Conservation (phyloP, 2,329 filamentous ascomycete genomes). For the Botrytis deweyae region DNA sequence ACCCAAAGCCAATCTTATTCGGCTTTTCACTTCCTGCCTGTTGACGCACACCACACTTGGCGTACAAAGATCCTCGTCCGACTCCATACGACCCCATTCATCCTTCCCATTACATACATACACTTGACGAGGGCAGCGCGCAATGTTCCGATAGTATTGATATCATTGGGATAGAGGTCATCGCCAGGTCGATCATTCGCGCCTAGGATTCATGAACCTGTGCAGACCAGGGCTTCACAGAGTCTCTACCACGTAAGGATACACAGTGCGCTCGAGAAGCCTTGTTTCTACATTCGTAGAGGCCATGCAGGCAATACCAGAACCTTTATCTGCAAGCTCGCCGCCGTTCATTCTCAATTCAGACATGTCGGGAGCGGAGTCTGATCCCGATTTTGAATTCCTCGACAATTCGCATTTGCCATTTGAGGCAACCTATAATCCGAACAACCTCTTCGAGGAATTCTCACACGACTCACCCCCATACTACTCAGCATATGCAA, state of each 20-base stretch:
- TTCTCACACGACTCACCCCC: constrained; percentile 32
- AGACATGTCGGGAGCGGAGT: constrained; percentile 40
- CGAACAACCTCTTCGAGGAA: constrained; percentile 39
- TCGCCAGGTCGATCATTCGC: background rate
- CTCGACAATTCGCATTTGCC: constrained; percentile 38
- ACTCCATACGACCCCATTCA: constrained; percentile 3
- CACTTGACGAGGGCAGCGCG: background rate
- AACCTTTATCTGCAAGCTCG: constrained; percentile 36
- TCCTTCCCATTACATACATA: background rate
- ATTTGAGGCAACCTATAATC: constrained; percentile 36
- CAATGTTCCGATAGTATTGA: constrained; percentile 11
- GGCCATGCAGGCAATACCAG: constrained; percentile 34
- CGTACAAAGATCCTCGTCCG: constrained; percentile 14
- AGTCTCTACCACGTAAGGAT: constrained; percentile 14
- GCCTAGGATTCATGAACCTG: background rate
- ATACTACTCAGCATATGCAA: constrained; percentile 33
- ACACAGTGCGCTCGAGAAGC: constrained; percentile 8
- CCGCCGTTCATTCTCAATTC: constrained; percentile 41
- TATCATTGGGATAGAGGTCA: background rate
- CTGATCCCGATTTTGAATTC: constrained; percentile 42
- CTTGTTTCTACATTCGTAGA: background rate
- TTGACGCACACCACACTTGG: constrained; percentile 15
- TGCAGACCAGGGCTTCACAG: constrained; percentile 4
- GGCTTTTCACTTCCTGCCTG: background rate
- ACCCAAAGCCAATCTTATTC: constrained; percentile 1